Evolutionary conservation across 345 rosid species (phyloP), one percentile per base, ranked within the genome.

Genomic region (Melaleuca quinquenervia): DNA sequence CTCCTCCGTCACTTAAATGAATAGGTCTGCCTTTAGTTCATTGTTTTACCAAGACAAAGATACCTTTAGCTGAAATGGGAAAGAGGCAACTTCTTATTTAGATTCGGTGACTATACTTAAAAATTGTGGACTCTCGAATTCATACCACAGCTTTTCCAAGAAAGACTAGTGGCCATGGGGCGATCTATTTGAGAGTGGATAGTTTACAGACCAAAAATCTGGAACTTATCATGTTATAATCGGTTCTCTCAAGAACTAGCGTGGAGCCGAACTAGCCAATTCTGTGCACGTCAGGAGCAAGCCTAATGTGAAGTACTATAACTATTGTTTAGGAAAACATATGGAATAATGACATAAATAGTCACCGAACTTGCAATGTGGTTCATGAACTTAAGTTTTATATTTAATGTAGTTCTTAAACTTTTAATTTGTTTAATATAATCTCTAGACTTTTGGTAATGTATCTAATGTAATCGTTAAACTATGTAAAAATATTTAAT

Each of bases 211-310:
- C 11, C 3, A 36, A 70, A 70, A 32, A 32, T 5, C 11, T 0
- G 21, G 8, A 70, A 32, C 12, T 11, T 32, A 15, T 5, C 1
- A 18, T 70, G 24, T 8, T 0, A 70, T 70, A 18, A 21, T 70
- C 10, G 21, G 21, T 32, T 32, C 12, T 24, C 11, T 18, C 8
- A 64, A 12, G 44, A 10, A 18, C 5, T 0, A 4, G 0, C 5
- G 0, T 16, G 0, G 1, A 41, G 78, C 5, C 3, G 0, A 64
- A 64, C 3, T 0, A 0, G 6, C 0, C 11, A 2, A 64, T 32
- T 32, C 2, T 1, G 16, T 16, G 48, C 21, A 70, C 6, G 14
- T n/a, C 12, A 32, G 70, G n/a, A 58, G 4, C 13, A 6, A 16
- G 70, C 0, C 2, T 58, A 58, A 51, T 14, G 16, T 51, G 3